phyloP scores from a whole-genome alignment of 2,329 filamentous ascomycete species.

The Ceratocystis colombiana region DNA sequence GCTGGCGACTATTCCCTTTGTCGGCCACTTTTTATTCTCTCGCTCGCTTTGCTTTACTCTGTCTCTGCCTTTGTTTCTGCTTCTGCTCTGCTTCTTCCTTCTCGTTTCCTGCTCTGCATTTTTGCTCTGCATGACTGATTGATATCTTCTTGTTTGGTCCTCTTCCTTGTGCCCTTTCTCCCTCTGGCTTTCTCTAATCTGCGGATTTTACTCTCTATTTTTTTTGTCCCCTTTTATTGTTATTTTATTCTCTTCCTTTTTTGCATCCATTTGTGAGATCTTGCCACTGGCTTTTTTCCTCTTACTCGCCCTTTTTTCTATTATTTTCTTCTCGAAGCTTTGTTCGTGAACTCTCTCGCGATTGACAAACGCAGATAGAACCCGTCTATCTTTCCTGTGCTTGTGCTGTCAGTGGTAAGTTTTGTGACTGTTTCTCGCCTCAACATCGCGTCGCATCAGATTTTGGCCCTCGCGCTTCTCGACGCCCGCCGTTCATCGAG shows the following conservation, averaged over 20 bases:
- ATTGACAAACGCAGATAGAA: neutral
- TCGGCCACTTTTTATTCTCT: slow-evolving; percentile 22
- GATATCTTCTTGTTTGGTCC: neutral
- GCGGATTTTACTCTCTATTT: slow-evolving; percentile 10
- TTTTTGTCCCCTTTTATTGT: slow-evolving; percentile 4
- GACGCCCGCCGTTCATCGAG: neutral
- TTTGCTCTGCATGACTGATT: slow-evolving; percentile 1
- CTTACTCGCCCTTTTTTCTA: neutral
- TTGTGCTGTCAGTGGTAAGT: slow-evolving; percentile 5
- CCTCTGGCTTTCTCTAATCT: neutral
- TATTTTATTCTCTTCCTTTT: slow-evolving; percentile 12
- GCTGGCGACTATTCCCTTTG: slow-evolving; percentile 22
- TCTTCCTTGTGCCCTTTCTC: neutral
- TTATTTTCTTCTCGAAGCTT: neutral
- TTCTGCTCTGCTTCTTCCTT: slow-evolving; percentile 15
- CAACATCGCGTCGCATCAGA: neutral
- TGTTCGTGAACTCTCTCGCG: slow-evolving; percentile 7
- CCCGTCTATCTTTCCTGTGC: neutral
- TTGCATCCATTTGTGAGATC: slow-evolving; percentile 16
- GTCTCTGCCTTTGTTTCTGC: slow-evolving; percentile 17
- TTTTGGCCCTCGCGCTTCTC: neutral
- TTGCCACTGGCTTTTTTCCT: neutral
- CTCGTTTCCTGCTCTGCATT: slow-evolving; percentile 14
- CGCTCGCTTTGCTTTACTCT: slow-evolving; percentile 16
- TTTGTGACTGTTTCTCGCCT: neutral